Evolutionary conservation across 176 grass and related monocot species (phyloP).

Genomic region (Secale cereale): DNA sequence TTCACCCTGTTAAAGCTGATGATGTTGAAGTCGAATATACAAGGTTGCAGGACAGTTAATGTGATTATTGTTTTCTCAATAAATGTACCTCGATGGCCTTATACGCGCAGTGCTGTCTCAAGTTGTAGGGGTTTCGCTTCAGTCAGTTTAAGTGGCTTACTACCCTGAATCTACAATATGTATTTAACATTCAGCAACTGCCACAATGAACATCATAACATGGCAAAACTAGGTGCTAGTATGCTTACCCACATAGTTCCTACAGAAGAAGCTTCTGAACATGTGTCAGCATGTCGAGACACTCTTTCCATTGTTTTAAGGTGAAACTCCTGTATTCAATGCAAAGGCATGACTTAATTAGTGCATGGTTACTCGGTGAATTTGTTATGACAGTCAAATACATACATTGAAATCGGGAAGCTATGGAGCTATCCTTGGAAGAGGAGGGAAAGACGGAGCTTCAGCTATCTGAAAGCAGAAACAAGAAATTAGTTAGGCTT

Average conservation of each 20-base stretch:
- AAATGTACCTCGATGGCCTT: constrained; percentile 60
- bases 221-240: neutral
- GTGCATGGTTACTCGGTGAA: neutral
- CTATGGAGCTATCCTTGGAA: constrained; percentile 56
- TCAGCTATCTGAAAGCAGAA: constrained; percentile 67
- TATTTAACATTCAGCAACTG: constrained; percentile 24
- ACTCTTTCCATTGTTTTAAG: constrained; percentile 86
- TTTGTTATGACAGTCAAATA: neutral
- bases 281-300: too few relatives aligned
- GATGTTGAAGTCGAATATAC: constrained; percentile 14
- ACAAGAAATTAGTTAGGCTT: neutral
- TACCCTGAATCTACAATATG: constrained; percentile 58
- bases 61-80: constrained; percentile 1
- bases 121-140: constrained; percentile 65
- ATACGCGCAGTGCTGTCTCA: constrained; percentile 67
- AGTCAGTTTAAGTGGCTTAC: constrained; percentile 44
- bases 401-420: constrained; percentile 71
- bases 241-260: constrained; percentile 45
- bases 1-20: constrained; percentile 60
- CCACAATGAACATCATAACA: neutral
- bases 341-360: constrained; percentile 8
- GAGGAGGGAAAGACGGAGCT: constrained; percentile 49
- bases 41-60: neutral
- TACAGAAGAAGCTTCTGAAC: constrained; percentile 54
- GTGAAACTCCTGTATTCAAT: constrained; percentile 59